These are phyloP conservation scores for Monilinia vaccinii-corymbosi DNA, from an alignment of 2,329 filamentous ascomycete species.

Conservation along the genomic window DNA sequence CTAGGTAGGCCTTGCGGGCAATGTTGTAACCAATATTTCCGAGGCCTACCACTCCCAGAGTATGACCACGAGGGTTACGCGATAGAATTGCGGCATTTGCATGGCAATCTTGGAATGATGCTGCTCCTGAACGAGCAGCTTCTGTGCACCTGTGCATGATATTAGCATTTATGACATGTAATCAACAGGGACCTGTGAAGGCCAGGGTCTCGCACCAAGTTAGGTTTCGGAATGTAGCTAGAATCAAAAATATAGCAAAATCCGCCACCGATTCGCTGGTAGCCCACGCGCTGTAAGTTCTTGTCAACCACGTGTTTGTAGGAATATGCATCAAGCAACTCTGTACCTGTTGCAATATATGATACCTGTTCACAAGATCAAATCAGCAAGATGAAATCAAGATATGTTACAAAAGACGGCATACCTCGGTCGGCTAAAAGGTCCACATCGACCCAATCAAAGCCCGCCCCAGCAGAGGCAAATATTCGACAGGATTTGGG, in stretches of 20 bases:
- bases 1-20: conserved; percentile 46
- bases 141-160: conserved; percentile 21
- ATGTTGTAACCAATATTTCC: conserved; percentile 57
- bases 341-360: conserved; percentile 56
- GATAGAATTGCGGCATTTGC: conserved; percentile 48
- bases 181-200: no score
- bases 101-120: conserved; percentile 49
- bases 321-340: neutral
- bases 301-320: neutral
- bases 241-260: conserved; percentile 58
- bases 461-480: conserved; percentile 52
- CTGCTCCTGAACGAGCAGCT: conserved; percentile 18
- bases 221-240: conserved; percentile 60
- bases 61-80: conserved; percentile 52
- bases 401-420: neutral
- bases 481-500: conserved; percentile 46
- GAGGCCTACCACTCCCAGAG: conserved; percentile 59
- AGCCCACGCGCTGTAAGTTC: conserved; percentile 43
- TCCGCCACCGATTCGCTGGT: conserved; percentile 67
- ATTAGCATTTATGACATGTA: neutral
- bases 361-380: conserved; percentile 34
- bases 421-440: conserved; percentile 47
- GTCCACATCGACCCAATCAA: conserved; percentile 54
- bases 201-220: conserved; percentile 39
- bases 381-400: neutral